Percentiles rank a stretch among this genome's conserved stretches.
These are phyloP conservation scores for Colletotrichum australisinense DNA, from an alignment of 2,329 filamentous ascomycete species.

Conservation along the genomic window DNA sequence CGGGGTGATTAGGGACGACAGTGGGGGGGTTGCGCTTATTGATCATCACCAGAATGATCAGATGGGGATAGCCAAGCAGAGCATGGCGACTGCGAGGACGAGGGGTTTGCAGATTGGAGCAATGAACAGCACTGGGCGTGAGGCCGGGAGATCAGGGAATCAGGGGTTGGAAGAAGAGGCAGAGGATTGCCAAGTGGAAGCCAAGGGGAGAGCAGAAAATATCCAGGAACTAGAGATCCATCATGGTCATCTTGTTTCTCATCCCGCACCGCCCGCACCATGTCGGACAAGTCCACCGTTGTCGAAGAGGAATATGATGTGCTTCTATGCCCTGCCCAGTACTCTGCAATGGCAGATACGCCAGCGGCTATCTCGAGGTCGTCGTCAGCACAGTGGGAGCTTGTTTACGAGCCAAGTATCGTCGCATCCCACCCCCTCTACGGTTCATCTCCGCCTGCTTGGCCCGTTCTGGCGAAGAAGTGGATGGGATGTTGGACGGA, in stretches of 20 bases:
- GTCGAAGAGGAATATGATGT: not conserved
- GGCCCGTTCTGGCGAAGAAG: not conserved
- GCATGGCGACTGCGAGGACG: not conserved
- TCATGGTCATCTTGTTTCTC: conserved; percentile 8
- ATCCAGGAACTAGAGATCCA: conserved; percentile 15
- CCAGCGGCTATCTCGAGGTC: conserved; percentile 16
- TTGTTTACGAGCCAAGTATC: conserved; percentile 27
- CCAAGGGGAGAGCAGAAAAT: not conserved
- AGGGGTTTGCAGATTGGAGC: conserved; percentile 20
- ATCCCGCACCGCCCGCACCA: not conserved
- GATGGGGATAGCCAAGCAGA: not conserved
- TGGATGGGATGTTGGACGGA: conserved; percentile 1
- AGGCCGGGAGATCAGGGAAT: not conserved
- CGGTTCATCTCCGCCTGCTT: conserved; percentile 25
- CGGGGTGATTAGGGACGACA: conserved; percentile 29
- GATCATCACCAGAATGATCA: conserved; percentile 16
- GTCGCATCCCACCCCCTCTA: conserved; percentile 8
- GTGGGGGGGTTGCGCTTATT: conserved; percentile 13
- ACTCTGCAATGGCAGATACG: not conserved
- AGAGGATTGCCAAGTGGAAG: not conserved
- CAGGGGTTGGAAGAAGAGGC: not conserved
- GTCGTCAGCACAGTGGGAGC: not conserved
- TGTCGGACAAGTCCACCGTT: not conserved
- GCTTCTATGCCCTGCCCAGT: not conserved
- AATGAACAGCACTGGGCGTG: not conserved